Base-by-base conservation (phyloP, 2,329 filamentous ascomycete genomes). In the Aspergillus brasiliensis region DNA sequence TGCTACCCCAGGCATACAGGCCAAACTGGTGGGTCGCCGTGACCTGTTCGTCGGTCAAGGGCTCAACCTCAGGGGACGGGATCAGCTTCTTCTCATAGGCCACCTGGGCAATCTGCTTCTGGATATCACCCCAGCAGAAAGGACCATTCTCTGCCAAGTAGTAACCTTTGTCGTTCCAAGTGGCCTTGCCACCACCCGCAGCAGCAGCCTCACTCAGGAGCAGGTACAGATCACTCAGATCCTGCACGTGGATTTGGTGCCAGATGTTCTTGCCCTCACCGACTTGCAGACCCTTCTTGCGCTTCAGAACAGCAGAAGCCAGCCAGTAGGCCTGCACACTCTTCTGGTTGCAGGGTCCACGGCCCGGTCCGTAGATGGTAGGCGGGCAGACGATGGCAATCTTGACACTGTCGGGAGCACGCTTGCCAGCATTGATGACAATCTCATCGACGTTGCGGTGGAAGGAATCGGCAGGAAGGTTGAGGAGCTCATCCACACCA, bases 11-110 rank as follows among this genome's bases (percentile, higher is more conserved):
- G 31, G 70, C 67, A 67, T 76, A 77, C 25, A 69, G 57, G 3
- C 74, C 75, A 31, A 61, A 61, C 11, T 63, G 37, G 15, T 80
- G 75, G 10, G 82, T 75, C 15, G 86, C 82, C 8, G 75, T 75
- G 1, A 76, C 71, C 51, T 76, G 65, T 1, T 67, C 67, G 27
- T 69, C 65, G 42, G 71, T 57, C 3, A 75, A 42, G 7, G 77
- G 68, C 54, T 80, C 72, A 3, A 77, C 75, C 23, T 77, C 74
- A 1, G 71, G 68, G 47, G 77, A 72, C 1, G 75, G 63, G 51
- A 87, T 77, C n/a, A 84, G 77, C 0, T 84, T 84, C 67, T 84
- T 79, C 62, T 84, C 79, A 48, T 80, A 77, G 0, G 85, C 86
- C 66, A 84, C 65, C 62, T 75, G 60, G 1, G 75, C 74, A 37